phyloP scores from a whole-genome alignment of 2,329 filamentous ascomycete species.

The Venturia oleaginea region DNA sequence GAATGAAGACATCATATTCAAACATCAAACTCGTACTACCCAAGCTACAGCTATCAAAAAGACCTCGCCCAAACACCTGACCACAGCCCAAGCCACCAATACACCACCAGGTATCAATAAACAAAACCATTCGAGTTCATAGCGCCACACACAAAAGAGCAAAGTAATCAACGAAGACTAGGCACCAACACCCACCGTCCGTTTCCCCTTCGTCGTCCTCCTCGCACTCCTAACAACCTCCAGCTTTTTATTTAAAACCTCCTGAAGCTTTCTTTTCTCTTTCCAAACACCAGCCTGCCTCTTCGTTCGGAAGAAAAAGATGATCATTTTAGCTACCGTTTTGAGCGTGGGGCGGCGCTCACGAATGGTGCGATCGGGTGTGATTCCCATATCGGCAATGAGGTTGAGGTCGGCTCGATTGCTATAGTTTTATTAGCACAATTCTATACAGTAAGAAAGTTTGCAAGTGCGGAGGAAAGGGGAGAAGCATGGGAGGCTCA shows the following conservation, averaged over 20 bases:
- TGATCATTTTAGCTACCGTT: conserved; percentile 39
- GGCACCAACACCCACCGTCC: background rate
- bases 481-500: background rate
- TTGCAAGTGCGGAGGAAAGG: conserved; percentile 11
- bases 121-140: background rate
- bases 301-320: conserved; percentile 44
- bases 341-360: conserved; percentile 39
- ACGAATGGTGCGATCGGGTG: conserved; percentile 37
- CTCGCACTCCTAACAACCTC: conserved; percentile 29
- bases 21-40: background rate
- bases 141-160: background rate
- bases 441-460: background rate
- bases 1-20: no score
- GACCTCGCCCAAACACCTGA: background rate
- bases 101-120: background rate
- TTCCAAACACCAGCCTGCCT: conserved; percentile 42
- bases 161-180: background rate
- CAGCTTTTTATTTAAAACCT: conserved; percentile 36
- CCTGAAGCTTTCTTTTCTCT: conserved; percentile 40
- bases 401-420: conserved; percentile 87
- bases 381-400: conserved; percentile 72
- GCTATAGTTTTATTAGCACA: conserved; percentile 42
- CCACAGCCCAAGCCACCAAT: background rate
- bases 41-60: background rate
- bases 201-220: background rate